Percentiles rank a stretch among this genome's conserved stretches.
Evolutionary conservation across 768 basidiomycete species (phyloP).

Genomic region (Exsudoporus frostii): DNA sequence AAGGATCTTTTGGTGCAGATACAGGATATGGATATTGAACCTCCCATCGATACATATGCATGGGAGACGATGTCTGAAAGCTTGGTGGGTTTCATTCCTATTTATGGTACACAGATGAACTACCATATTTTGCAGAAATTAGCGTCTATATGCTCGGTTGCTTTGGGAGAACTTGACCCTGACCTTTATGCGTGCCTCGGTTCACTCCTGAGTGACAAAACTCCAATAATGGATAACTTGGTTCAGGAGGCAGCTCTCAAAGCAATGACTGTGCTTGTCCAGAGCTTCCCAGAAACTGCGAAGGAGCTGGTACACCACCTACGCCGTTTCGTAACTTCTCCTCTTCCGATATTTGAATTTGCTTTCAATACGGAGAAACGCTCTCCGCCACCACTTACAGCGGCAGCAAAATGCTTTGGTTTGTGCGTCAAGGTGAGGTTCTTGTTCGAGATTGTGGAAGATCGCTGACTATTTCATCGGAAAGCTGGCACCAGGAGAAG

Average conservation of each 20-base stretch:
- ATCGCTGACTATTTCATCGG: conserved; percentile 4
- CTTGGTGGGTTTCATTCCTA: conserved; percentile 48
- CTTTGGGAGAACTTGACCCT: conserved; percentile 62
- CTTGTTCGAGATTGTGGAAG: background rate
- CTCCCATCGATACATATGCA: conserved; percentile 80
- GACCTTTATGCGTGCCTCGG: conserved; percentile 68
- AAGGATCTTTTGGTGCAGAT: conserved; percentile 75
- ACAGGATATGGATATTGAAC: conserved; percentile 78
- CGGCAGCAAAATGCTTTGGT: conserved; percentile 88
- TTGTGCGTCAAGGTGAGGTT: conserved; percentile 73
- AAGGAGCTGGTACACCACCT: conserved; percentile 71
- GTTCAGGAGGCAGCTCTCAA: conserved; percentile 90
- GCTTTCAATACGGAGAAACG: conserved; percentile 72
- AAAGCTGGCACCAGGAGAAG: conserved; percentile 82
- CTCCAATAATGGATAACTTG: conserved; percentile 77
- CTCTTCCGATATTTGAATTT: conserved; percentile 83
- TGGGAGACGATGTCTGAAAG: conserved; percentile 94
- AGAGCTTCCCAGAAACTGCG: conserved; percentile 83
- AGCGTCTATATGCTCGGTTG: conserved; percentile 76
- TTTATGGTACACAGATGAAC: background rate
- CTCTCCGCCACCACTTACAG: conserved; percentile 73
- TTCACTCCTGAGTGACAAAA: conserved; percentile 73
- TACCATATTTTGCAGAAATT: conserved; percentile 58
- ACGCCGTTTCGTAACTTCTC: conserved; percentile 84
- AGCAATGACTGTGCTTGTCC: conserved; percentile 78